A percentile compares a stretch with the other conserved stretches of the same genome.
Evolutionary conservation across 148 eudicot species (phyloP).

Genomic region (Fallopia convolvulus): DNA sequence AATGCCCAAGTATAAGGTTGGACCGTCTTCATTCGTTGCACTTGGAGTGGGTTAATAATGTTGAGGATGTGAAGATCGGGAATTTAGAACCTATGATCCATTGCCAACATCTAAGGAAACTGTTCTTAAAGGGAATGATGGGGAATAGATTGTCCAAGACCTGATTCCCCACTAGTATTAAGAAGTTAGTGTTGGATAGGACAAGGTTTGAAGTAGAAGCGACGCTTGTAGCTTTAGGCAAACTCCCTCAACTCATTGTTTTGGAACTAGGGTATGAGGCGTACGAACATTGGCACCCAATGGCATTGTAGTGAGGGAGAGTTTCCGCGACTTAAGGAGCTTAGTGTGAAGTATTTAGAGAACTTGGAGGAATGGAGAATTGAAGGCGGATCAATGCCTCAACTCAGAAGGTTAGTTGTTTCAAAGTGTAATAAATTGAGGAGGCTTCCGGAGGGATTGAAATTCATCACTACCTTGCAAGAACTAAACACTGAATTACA

Average conservation of each 20-base stretch:
- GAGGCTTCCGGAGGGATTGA: constrained; percentile 17
- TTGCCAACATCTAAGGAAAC: constrained; percentile 1
- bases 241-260: constrained; percentile 9
- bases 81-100: neutral
- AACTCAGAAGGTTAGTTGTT: constrained; percentile 7
- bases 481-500: constrained; percentile 13
- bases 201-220: constrained; percentile 7
- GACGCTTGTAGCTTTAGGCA: constrained; percentile 17
- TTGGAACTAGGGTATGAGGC: constrained; percentile 17
- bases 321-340: constrained; percentile 23
- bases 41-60: constrained; percentile 14
- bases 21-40: constrained; percentile 10
- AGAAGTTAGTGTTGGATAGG: constrained; percentile 15
- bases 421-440: constrained; percentile 11
- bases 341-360: constrained; percentile 5
- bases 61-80: neutral
- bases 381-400: constrained; percentile 12
- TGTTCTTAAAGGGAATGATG: constrained; percentile 14
- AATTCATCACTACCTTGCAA: constrained; percentile 9
- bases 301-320: constrained; percentile 1
- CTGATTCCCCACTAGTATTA: constrained; percentile 15
- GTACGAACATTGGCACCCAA: constrained; percentile 16
- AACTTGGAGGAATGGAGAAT: constrained; percentile 18
- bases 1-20: constrained; percentile 11
- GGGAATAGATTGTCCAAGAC: constrained; percentile 2